A percentile compares a stretch with the other conserved stretches of the same genome.
phyloP scores from a whole-genome alignment of 2,329 filamentous ascomycete species.

The Ilyonectria mors-panacis region DNA sequence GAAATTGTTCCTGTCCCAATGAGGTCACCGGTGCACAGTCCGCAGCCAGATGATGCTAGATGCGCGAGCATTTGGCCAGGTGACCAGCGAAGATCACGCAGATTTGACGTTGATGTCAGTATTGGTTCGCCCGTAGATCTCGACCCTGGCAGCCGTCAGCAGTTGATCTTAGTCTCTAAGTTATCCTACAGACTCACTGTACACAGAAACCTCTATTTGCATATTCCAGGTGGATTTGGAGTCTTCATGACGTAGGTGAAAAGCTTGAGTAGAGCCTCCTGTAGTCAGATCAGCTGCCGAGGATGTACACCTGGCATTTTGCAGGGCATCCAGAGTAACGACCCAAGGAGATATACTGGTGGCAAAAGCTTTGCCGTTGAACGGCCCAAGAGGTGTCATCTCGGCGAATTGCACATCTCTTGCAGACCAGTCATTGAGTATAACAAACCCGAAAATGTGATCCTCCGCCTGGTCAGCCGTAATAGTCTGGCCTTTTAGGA shows the following conservation, averaged over 20 bases:
- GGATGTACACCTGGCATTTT: constrained; percentile 24
- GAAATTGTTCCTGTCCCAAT: constrained; percentile 23
- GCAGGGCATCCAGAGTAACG: constrained; percentile 67
- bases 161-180: neutral
- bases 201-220: neutral
- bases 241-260: neutral
- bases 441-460: constrained; percentile 77
- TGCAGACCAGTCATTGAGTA: constrained; percentile 73
- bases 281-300: neutral
- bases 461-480: neutral
- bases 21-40: constrained; percentile 9
- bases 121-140: neutral
- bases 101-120: constrained; percentile 16
- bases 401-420: constrained; percentile 71
- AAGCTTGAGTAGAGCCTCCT: neutral
- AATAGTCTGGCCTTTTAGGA: neutral
- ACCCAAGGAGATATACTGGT: constrained; percentile 72
- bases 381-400: constrained; percentile 70
- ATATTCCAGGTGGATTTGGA: neutral
- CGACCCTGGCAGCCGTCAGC: neutral
- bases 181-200: neutral
- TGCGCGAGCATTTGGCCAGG: constrained; percentile 23
- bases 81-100: constrained; percentile 19
- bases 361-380: constrained; percentile 71
- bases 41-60: constrained; percentile 7